phyloP scores from a whole-genome alignment of 768 basidiomycete genomes.

The Leccinum uliginosum region DNA sequence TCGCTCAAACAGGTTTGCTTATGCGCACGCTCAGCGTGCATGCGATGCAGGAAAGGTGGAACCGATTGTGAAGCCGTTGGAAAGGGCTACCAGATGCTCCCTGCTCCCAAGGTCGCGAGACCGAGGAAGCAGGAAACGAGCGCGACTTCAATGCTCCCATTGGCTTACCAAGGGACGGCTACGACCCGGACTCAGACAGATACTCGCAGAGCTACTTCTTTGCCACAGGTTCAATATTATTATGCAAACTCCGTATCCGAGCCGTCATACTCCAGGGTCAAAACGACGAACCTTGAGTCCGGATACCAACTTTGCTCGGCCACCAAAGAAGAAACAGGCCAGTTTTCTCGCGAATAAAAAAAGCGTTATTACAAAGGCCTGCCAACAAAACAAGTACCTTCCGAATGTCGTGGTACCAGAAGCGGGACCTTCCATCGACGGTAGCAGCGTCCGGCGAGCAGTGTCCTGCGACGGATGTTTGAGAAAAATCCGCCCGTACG shows the following conservation, averaged over 20 bases:
- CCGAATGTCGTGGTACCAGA: not conserved
- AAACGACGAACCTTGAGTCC: slow-evolving; percentile 17
- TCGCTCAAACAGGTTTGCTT: slow-evolving; percentile 19
- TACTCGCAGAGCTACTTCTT: not conserved
- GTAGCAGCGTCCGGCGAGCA: not conserved
- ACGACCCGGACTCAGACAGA: not conserved
- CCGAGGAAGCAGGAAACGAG: not conserved
- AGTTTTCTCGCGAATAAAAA: slow-evolving; percentile 1
- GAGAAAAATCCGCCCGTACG: slow-evolving; percentile 1
- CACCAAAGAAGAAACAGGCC: slow-evolving; percentile 7
- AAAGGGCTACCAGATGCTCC: slow-evolving; percentile 21
- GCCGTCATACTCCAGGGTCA: not conserved
- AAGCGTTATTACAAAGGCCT: not conserved
- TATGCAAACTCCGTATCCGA: not conserved
- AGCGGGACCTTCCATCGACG: not conserved
- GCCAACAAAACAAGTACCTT: not conserved
- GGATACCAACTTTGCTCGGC: not conserved
- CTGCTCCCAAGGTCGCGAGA: slow-evolving; percentile 15
- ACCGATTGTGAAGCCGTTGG: not conserved
- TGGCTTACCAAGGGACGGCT: not conserved
- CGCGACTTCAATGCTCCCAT: not conserved
- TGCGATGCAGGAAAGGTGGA: slow-evolving; percentile 16
- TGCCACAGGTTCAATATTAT: not conserved
- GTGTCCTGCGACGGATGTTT: slow-evolving; percentile 16
- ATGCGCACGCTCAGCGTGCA: slow-evolving; percentile 21